These are phyloP conservation scores for Tylopilus orsonianus DNA, from an alignment of 1,284 basidiomycete genomes.

Conservation along the genomic window DNA sequence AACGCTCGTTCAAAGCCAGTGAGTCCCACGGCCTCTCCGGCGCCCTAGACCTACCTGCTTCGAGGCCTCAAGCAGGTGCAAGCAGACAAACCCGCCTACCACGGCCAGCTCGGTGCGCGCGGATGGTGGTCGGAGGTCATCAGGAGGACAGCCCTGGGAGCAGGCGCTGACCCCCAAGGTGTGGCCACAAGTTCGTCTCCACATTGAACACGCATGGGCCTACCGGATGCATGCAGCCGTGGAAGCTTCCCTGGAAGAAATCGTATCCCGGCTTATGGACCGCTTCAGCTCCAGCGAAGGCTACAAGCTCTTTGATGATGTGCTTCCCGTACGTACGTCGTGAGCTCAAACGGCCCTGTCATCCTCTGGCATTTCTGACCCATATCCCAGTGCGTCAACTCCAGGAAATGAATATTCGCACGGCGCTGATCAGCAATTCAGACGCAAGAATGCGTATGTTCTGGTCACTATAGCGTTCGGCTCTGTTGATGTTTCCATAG, in stretches of 20 bases:
- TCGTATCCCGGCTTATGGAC: slow-evolving; percentile 56
- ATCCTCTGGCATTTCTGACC: slow-evolving; percentile 10
- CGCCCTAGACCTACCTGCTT: slow-evolving; percentile 5
- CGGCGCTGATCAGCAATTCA: slow-evolving; percentile 68
- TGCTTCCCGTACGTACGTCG: slow-evolving; percentile 56
- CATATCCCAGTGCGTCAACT: slow-evolving; percentile 46
- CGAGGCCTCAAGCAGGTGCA: slow-evolving; percentile 66
- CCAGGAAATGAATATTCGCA: slow-evolving; percentile 44
- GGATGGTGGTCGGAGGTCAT: slow-evolving; percentile 77
- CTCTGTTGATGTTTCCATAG: slow-evolving; percentile 30
- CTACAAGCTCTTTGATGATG: slow-evolving; percentile 66
- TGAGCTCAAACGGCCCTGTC: background rate
- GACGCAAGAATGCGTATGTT: slow-evolving; percentile 66
- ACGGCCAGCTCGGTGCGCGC: slow-evolving; percentile 42
- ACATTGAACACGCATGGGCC: slow-evolving; percentile 23
- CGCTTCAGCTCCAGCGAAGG: slow-evolving; percentile 70
- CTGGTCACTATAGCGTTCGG: background rate
- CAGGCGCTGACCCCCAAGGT: slow-evolving; percentile 63
- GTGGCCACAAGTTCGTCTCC: slow-evolving; percentile 15
- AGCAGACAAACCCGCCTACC: slow-evolving; percentile 53
- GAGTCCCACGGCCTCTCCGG: slow-evolving; percentile 1
- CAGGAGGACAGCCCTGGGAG: slow-evolving; percentile 65
- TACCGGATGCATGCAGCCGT: slow-evolving; percentile 43
- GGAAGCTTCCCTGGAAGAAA: slow-evolving; percentile 46
- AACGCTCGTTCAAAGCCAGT: slow-evolving; percentile 68